phyloP scores from a whole-genome alignment of 306 rosid species.

The Lablab purpureus region DNA sequence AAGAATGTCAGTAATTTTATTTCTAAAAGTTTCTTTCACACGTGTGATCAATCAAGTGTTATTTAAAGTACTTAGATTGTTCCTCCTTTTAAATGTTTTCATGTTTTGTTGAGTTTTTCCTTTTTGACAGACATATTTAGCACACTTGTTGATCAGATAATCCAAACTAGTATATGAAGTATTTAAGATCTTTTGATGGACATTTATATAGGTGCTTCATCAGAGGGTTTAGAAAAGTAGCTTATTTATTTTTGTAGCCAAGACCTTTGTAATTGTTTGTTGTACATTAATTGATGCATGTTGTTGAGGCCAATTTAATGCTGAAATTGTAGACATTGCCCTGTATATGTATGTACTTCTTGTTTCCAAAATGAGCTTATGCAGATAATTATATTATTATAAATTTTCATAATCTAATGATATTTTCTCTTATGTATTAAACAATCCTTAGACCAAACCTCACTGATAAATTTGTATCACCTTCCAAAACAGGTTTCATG shows the following conservation, averaged over 20 bases:
- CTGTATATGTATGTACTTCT: too few relatives aligned
- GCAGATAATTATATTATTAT: neutral
- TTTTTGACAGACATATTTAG: neutral
- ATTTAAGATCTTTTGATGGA: neutral
- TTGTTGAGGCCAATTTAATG: neutral
- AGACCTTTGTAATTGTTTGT: neutral
- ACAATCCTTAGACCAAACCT: neutral
- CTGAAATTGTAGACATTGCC: too few relatives aligned
- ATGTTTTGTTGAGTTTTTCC: neutral
- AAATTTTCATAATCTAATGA: neutral
- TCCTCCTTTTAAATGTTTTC: neutral
- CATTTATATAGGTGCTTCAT: neutral
- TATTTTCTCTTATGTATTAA: neutral
- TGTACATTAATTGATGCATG: neutral
- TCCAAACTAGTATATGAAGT: neutral
- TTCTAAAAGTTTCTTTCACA: neutral
- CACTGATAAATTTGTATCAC: constrained; percentile 36
- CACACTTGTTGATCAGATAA: neutral
- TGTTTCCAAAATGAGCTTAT: neutral
- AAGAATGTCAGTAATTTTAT: neutral
- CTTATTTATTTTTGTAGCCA: neutral
- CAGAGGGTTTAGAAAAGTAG: neutral
- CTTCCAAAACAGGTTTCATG: constrained; percentile 45
- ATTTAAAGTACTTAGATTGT: neutral
- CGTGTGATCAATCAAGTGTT: neutral